These are phyloP conservation scores for Scedosporium boydii DNA, from an alignment of 2,329 filamentous ascomycete genomes.

Conservation along the genomic window DNA sequence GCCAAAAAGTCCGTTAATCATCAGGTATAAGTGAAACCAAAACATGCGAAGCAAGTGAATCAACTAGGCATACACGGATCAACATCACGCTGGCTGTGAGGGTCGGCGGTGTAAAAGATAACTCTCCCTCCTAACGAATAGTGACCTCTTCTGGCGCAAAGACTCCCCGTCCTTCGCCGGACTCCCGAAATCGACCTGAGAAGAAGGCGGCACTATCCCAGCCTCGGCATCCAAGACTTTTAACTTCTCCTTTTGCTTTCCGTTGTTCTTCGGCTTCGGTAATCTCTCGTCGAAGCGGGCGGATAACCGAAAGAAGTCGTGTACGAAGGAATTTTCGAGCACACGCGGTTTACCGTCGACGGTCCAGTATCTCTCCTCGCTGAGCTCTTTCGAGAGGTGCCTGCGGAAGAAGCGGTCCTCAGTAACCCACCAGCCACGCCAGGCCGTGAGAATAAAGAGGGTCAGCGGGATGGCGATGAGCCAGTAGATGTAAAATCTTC, in stretches of 20 bases:
- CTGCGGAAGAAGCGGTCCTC: constrained; percentile 36
- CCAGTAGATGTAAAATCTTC: constrained; percentile 37
- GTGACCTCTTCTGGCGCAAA: constrained; percentile 1
- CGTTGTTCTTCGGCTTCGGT: constrained; percentile 10
- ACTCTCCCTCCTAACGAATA: constrained; percentile 5
- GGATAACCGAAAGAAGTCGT: constrained; percentile 33
- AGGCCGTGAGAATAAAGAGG: constrained; percentile 27
- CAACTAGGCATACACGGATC: neutral
- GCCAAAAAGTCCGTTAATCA: neutral
- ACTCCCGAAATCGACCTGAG: neutral
- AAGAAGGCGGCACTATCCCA: neutral
- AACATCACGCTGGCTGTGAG: neutral
- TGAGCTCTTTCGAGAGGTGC: constrained; percentile 35
- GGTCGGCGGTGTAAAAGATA: neutral
- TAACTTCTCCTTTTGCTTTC: constrained; percentile 1
- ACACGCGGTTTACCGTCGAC: constrained; percentile 30
- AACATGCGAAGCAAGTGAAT: neutral
- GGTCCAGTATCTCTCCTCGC: constrained; percentile 38
- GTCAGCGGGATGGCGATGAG: constrained; percentile 32
- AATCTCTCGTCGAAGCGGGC: constrained; percentile 22
- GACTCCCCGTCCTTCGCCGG: constrained; percentile 3
- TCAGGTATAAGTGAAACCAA: neutral
- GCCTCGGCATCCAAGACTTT: neutral
- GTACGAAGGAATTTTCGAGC: constrained; percentile 30
- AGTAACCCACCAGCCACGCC: constrained; percentile 38